phyloP scores from a whole-genome alignment of 495 filamentous ascomycete species.

The Lindgomyces ingoldianus region DNA sequence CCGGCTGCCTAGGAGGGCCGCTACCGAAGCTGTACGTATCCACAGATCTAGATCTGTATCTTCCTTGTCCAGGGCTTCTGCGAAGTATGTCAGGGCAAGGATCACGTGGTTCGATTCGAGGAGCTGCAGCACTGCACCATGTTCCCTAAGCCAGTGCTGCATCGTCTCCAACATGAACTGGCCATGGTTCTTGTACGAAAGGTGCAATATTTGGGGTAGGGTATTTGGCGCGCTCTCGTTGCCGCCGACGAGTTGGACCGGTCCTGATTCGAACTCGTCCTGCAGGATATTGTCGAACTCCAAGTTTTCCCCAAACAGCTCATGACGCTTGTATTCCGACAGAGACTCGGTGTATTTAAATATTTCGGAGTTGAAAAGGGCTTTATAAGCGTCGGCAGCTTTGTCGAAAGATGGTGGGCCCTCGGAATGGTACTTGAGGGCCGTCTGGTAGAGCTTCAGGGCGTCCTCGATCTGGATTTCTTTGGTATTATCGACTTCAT shows the following conservation, averaged over 20 bases:
- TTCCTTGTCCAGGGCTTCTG: constrained; percentile 80
- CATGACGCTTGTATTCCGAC: constrained; percentile 70
- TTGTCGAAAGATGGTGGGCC: constrained; percentile 73
- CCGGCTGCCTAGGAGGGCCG: constrained; percentile 70
- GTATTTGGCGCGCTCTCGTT: constrained; percentile 72
- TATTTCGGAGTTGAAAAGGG: constrained; percentile 86
- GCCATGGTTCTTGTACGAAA: constrained; percentile 93
- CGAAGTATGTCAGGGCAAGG: constrained; percentile 56
- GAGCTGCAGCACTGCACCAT: constrained; percentile 20
- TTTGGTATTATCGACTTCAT: constrained; percentile 91
- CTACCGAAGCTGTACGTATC: constrained; percentile 79
- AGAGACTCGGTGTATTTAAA: constrained; percentile 85
- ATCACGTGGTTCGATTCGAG: constrained; percentile 37
- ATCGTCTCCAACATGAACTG: constrained; percentile 82
- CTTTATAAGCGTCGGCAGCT: constrained; percentile 79
- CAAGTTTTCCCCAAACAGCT: constrained; percentile 59
- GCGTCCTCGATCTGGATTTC: constrained; percentile 98
- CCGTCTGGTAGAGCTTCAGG: constrained; percentile 89
- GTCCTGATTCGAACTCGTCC: constrained; percentile 36
- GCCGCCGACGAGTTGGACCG: constrained; percentile 47
- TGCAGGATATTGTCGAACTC: constrained; percentile 49
- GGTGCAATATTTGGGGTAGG: constrained; percentile 83
- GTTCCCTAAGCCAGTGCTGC: constrained; percentile 53
- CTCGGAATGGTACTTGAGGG: constrained; percentile 88
- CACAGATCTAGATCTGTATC: constrained; percentile 94